Conservation (phyloP, 495 filamentous ascomycete genomes). For the Trichoderma erinaceum region DNA sequence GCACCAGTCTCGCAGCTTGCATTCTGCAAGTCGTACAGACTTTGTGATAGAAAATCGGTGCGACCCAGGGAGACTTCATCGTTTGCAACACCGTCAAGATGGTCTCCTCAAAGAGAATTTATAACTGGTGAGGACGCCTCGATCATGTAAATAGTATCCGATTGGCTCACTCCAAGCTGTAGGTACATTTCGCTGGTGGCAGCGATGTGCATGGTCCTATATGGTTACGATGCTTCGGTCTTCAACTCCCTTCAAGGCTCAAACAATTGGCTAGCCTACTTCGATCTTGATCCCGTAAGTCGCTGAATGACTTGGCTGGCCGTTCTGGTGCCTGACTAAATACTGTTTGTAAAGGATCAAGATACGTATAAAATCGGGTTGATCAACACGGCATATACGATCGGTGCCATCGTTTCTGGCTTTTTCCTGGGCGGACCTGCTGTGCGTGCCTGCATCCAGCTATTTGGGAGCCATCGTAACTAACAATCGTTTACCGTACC, state of each 20-base stretch:
- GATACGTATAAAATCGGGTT: slow-evolving; percentile 46
- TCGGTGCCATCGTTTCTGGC: slow-evolving; percentile 57
- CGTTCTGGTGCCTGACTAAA: neutral
- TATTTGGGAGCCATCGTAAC: neutral
- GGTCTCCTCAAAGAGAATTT: too few species aligned
- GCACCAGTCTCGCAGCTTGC: too few species aligned
- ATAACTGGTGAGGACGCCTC: too few species aligned
- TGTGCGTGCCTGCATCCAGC: slow-evolving; percentile 20
- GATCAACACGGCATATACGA: slow-evolving; percentile 58
- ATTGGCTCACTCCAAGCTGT: neutral
- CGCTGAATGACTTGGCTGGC: neutral
- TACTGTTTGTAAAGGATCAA: slow-evolving; percentile 18
- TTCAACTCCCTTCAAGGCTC: slow-evolving; percentile 59
- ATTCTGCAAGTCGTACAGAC: too few species aligned
- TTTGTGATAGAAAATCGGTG: too few species aligned
- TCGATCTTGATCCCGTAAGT: slow-evolving; percentile 44
- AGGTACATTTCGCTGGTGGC: slow-evolving; percentile 59
- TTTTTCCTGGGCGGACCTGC: slow-evolving; percentile 54
- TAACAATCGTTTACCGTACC: slow-evolving; percentile 14
- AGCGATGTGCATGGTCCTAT: slow-evolving; percentile 61
- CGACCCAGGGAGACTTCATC: too few species aligned
- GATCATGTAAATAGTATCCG: neutral
- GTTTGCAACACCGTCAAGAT: too few species aligned
- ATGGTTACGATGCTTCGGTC: slow-evolving; percentile 61
- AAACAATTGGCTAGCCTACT: slow-evolving; percentile 53